A percentile compares a stretch with the other conserved stretches of the same genome.
Evolutionary conservation across 2,329 filamentous ascomycete genomes (phyloP).

Genomic region (Phaeosphaeriaceae sp.): DNA sequence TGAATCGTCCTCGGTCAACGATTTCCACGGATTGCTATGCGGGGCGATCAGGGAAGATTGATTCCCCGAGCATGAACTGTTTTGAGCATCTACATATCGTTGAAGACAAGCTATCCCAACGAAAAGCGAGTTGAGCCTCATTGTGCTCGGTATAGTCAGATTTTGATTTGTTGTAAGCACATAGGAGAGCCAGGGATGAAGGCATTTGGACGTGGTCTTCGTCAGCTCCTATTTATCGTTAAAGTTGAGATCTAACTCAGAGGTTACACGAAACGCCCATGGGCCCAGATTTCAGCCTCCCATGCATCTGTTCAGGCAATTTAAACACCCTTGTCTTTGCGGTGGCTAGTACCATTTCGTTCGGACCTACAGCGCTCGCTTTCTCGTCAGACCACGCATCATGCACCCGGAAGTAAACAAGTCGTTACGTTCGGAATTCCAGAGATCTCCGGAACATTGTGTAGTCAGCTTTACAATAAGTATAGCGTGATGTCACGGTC

Average conservation of each 20-base stretch:
- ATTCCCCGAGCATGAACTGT: slow-evolving; percentile 2
- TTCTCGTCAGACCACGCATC: too few relatives aligned
- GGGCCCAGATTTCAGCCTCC: neutral
- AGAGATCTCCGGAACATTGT: too few relatives aligned
- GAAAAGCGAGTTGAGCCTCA: neutral
- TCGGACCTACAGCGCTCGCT: neutral
- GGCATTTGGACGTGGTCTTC: neutral
- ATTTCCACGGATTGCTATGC: slow-evolving; percentile 17
- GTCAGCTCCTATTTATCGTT: neutral
- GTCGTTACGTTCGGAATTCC: too few relatives aligned
- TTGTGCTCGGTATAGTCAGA: neutral
- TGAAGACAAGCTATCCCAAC: neutral
- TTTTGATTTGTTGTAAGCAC: neutral
- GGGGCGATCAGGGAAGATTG: slow-evolving; percentile 16
- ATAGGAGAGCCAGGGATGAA: neutral
- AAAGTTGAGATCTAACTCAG: neutral
- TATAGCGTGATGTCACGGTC: neutral
- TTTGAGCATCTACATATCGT: slow-evolving; percentile 3
- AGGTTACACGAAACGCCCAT: neutral
- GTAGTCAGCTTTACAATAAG: too few relatives aligned
- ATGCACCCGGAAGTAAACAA: too few relatives aligned
- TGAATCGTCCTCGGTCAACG: slow-evolving; percentile 16
- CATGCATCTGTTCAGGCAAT: neutral
- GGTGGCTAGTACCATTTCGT: neutral
- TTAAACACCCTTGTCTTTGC: neutral